Evolutionary conservation across 2,329 filamentous ascomycete species (phyloP).

Genomic region (Davidsoniella neocaledoniae): DNA sequence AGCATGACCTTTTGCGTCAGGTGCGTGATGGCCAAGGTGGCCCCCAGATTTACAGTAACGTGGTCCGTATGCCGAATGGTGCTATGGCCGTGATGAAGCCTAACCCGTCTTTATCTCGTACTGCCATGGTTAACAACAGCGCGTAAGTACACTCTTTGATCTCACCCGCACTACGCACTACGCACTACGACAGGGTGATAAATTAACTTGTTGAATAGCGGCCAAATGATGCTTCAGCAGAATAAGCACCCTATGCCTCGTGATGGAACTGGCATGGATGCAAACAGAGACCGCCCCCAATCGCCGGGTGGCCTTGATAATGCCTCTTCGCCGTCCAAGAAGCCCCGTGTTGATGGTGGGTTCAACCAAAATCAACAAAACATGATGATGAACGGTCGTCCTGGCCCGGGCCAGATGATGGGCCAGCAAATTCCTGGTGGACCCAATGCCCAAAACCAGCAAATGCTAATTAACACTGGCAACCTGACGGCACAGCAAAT

Average conservation of each 20-base stretch:
- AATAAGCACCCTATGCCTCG: conserved; percentile 74
- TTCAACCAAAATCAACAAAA: conserved; percentile 55
- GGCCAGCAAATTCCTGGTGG: conserved; percentile 47
- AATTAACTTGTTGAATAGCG: conserved; percentile 1
- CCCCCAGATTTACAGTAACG: conserved; percentile 38
- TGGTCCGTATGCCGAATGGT: conserved; percentile 54
- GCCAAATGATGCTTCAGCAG: conserved; percentile 20
- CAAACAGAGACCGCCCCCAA: conserved; percentile 61
- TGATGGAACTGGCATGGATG: conserved; percentile 64
- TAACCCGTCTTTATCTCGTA: conserved; percentile 47
- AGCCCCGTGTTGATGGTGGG: conserved; percentile 55
- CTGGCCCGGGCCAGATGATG: conserved; percentile 45
- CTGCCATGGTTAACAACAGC: conserved; percentile 64
- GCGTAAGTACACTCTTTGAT: conserved; percentile 20
- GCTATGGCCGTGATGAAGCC: conserved; percentile 42
- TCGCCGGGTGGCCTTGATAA: conserved; percentile 76
- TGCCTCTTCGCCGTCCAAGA: conserved; percentile 81
- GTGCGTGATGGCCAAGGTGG: conserved; percentile 42
- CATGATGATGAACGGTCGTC: conserved; percentile 62
- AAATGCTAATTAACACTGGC: conserved; percentile 54
- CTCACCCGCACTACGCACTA: not conserved
- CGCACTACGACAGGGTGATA: not conserved
- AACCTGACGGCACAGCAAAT: conserved; percentile 63
- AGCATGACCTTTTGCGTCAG: conserved; percentile 60
- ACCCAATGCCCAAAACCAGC: conserved; percentile 34